These are phyloP conservation scores for Candida quercuum DNA, from an alignment of 805 yeast species.

Conservation along the genomic window DNA sequence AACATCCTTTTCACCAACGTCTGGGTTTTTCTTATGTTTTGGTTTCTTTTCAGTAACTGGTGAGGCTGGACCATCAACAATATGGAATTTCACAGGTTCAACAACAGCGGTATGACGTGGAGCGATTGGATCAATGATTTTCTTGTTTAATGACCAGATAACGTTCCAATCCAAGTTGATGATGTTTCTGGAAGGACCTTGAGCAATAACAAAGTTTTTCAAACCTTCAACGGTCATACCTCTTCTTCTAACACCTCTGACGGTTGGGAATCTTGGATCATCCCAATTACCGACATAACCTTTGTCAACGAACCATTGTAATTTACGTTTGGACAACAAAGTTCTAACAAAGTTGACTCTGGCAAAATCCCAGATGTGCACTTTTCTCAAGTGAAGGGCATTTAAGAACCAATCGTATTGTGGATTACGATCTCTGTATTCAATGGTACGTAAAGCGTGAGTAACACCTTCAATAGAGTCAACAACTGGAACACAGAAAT, in stretches of 20 bases:
- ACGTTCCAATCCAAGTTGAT: constrained; percentile 96
- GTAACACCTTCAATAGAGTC: constrained; percentile 97
- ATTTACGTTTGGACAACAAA: constrained; percentile 89
- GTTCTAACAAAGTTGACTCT: constrained; percentile 97
- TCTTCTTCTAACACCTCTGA: constrained; percentile 98
- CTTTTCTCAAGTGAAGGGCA: constrained; percentile 79
- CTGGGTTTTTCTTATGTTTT: constrained; percentile 93
- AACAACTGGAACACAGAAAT: constrained; percentile 96
- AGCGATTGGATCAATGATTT: constrained; percentile 93
- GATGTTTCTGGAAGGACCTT: constrained; percentile 97
- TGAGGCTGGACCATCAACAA: constrained; percentile 63
- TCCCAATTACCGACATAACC: constrained; percentile 90
- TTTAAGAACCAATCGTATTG: constrained; percentile 96
- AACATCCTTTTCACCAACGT: constrained; percentile 78
- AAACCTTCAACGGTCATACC: constrained; percentile 99
- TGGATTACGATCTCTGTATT: constrained; percentile 97
- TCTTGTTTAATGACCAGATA: constrained; percentile 97
- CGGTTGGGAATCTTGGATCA: constrained; percentile 99
- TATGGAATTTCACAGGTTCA: constrained; percentile 63
- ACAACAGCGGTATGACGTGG: constrained; percentile 90
- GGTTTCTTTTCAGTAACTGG: constrained; percentile 70
- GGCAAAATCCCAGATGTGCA: constrained; percentile 96
- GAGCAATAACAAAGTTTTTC: constrained; percentile 86
- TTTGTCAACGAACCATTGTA: constrained; percentile 98
- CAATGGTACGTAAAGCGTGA: constrained; percentile 96